phyloP scores from a whole-genome alignment of 202 grass and related monocot genomes.

The Dendrocalamus latiflorus region DNA sequence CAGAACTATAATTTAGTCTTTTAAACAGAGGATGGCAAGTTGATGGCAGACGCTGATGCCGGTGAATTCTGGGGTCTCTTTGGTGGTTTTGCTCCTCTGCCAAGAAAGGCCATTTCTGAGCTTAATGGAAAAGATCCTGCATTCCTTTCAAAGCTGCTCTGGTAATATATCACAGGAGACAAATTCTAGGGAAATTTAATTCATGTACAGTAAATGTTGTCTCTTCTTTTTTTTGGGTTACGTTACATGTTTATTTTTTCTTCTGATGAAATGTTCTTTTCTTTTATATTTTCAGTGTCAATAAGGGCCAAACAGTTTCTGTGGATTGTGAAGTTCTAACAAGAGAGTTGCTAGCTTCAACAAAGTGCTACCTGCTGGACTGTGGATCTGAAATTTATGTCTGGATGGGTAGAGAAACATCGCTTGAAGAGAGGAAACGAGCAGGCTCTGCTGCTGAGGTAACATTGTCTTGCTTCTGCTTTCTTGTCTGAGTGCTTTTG shows the following conservation, averaged over 20 bases:
- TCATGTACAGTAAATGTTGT: background rate
- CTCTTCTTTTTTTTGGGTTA: constrained; percentile 1
- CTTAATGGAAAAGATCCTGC: constrained; percentile 55
- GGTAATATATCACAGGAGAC: constrained; percentile 47
- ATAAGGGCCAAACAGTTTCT: constrained; percentile 61
- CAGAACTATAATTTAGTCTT: constrained; percentile 28
- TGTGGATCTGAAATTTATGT: constrained; percentile 84
- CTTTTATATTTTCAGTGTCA: constrained; percentile 49
- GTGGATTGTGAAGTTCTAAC: constrained; percentile 62
- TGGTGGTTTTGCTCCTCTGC: constrained; percentile 93
- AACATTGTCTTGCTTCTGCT: constrained; percentile 26
- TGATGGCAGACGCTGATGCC: constrained; percentile 91
- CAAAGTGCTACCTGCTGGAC: constrained; percentile 90
- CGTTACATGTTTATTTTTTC: constrained; percentile 4
- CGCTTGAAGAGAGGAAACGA: constrained; percentile 81
- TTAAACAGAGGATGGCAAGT: constrained; percentile 78
- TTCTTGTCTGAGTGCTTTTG: background rate
- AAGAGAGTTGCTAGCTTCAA: constrained; percentile 75
- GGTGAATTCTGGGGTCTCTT: constrained; percentile 97
- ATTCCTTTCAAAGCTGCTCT: constrained; percentile 55
- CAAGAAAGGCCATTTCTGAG: constrained; percentile 73
- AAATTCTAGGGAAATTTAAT: constrained; percentile 4
- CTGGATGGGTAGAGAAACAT: constrained; percentile 95
- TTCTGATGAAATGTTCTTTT: background rate
- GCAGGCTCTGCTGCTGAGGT: constrained; percentile 87